Evolutionary conservation across 495 filamentous ascomycete species (phyloP), one percentile per base, ranked within the genome.

Genomic region (Aspergillus mulundensis): DNA sequence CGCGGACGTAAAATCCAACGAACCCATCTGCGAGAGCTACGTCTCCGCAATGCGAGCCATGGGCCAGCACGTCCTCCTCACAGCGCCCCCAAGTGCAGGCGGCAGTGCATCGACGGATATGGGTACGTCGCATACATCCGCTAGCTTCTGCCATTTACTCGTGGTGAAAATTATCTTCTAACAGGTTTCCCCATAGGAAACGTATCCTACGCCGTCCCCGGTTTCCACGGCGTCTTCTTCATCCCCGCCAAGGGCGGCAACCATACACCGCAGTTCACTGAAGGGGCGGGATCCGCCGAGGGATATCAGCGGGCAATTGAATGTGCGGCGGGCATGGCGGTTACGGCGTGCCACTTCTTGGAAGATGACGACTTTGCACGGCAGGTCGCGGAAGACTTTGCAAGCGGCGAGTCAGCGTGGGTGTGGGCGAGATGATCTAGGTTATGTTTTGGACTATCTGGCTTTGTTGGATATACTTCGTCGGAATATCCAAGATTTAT

Each of bases 321-420:
- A 56, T 81, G 79, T 48, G 81, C 75, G 6, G 76, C 73, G 54
- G 82, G 77, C n/a, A 83, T 84, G 80, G 80, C 82, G 1, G 64
- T 73, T 53, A 71, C 82, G 0, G 82, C 70, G 2, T 76, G 76
- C 62, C 74, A 64, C 46, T 67, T 81, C 1, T 55, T 84, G 54
- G 59, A 58, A 0, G 79, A 85, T 44, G 67, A 68, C 57, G 47
- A 67, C 18, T 68, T 73, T 56, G 70, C 70, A 39, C 58, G 61
- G 46, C 45, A 50, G 21, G 66, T 73, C 15, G 67, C 66, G 47
- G 58, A 53, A 23, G 57, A 73, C 42, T 73, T 71, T 48, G 7
- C 23, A 24, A 34, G 21, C 16, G 38, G 34, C 7, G 24, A 12
- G 23, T 43, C 21, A 2, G 5, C 32, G 15, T 20, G 8, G 51